Evolutionary conservation across 768 basidiomycete genomes (phyloP), one percentile per base, ranked within the genome.

Genomic region (Leccinellum albellum): DNA sequence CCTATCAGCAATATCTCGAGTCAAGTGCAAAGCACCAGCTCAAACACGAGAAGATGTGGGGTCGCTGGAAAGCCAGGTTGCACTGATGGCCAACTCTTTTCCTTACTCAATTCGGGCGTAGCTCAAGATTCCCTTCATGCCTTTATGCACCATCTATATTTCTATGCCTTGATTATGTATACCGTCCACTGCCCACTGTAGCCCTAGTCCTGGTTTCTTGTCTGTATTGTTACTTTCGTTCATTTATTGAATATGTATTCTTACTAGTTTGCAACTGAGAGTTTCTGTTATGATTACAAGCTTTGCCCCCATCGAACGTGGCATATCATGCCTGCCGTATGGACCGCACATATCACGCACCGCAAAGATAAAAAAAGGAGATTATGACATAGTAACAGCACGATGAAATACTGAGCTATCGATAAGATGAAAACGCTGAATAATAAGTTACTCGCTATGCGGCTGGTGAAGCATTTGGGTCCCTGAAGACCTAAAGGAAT

Each of bases 41-140:
- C 66, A 77, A 78, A 51, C 78, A 83, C 54, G 86, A 88, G 68
- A 78, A 73, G 46, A 70, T 86, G 63, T 89, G 85, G 83, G 76
- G 72, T 53, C 73, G 78, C 28, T 81, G 78, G 79, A 73, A 67
- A 57, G 67, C 71, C 40, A 73, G 59, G 52, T 31, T 58, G 37
- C 64, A 58, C 49, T 70, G 51, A 59, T 20, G 14, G 17, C 33
- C n/a, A n/a, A 21, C 14, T 14, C 20, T 17, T 20, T 28, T 1
- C 14, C 17, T 12, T 37, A 29, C 40, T 6, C 20, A 12, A 10
- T 20, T 42, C 12, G 40, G 10, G 20, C 20, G 12, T 40, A 13
- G 17, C 8, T 17, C 17, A 44, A 13, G 12, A 21, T 26, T 37
- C 32, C 37, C 28, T 33, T 54, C 21, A 54, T 51, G 51, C 32